Conservation (phyloP, 495 filamentous ascomycete genomes). For the Pseudevernia furfuracea region DNA sequence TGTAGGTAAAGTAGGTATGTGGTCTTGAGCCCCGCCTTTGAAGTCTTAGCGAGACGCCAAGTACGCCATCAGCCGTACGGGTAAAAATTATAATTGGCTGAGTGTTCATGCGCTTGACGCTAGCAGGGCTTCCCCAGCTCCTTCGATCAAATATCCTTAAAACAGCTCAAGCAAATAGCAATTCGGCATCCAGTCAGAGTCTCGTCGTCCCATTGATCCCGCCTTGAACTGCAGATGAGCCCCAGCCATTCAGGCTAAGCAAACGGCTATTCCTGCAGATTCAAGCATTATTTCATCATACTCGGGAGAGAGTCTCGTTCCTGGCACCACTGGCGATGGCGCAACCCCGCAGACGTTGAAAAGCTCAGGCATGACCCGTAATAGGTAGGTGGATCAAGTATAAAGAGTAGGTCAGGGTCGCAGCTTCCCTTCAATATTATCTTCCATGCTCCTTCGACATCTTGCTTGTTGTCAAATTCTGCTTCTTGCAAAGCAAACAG, state of each 20-base stretch:
- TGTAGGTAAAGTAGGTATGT: no score
- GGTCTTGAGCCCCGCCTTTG: not conserved
- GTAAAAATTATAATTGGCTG: not conserved
- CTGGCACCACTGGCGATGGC: not conserved
- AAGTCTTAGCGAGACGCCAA: not conserved
- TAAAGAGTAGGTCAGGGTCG: conserved; percentile 3
- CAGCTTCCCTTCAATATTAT: not conserved
- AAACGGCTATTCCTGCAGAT: conserved; percentile 3
- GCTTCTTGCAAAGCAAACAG: not conserved
- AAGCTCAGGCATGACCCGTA: not conserved
- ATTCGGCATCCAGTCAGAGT: not conserved
- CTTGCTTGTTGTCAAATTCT: not conserved
- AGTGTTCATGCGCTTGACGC: not conserved
- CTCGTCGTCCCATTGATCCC: no score
- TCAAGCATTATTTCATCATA: conserved; percentile 3
- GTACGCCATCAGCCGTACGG: not conserved
- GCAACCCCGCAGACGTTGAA: not conserved
- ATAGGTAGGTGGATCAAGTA: not conserved
- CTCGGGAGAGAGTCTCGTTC: not conserved
- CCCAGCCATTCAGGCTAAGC: not conserved
- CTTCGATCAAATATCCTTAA: conserved; percentile 1
- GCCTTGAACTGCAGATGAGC: not conserved
- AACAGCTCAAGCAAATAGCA: not conserved
- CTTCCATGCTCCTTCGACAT: not conserved
- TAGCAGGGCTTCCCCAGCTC: conserved; percentile 10